These are phyloP conservation scores for Luvunga scandens DNA, from an alignment of 345 rosid genomes.

Conservation along the genomic window DNA sequence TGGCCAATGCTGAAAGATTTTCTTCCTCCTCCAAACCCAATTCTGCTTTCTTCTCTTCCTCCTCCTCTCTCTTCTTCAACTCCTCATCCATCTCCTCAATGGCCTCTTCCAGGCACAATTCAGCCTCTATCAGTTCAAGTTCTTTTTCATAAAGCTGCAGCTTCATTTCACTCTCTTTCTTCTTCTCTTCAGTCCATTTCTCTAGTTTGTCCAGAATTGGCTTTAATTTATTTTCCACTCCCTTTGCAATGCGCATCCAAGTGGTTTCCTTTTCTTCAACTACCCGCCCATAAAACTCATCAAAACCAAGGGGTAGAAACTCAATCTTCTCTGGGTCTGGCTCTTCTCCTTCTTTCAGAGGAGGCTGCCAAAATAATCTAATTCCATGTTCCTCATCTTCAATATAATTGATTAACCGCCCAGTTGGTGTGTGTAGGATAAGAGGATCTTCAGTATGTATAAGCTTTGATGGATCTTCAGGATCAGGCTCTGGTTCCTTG, in stretches of 20 bases:
- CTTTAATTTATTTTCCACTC: slow-evolving; percentile 49
- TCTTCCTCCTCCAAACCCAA: slow-evolving; percentile 49
- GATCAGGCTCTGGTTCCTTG: slow-evolving; percentile 87
- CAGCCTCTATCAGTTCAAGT: slow-evolving; percentile 82
- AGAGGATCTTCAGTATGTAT: slow-evolving; percentile 72
- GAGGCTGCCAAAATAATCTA: slow-evolving; percentile 89
- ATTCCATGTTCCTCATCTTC: slow-evolving; percentile 87
- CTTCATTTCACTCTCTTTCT: slow-evolving; percentile 58
- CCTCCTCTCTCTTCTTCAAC: slow-evolving; percentile 59
- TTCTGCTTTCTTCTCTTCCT: slow-evolving; percentile 57
- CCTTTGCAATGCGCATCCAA: slow-evolving; percentile 40
- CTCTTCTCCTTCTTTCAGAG: slow-evolving; percentile 69
- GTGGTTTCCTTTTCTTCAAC: slow-evolving; percentile 40
- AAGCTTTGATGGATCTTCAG: slow-evolving; percentile 74
- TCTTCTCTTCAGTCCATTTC: slow-evolving; percentile 80
- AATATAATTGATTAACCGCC: slow-evolving; percentile 69
- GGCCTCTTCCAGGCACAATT: slow-evolving; percentile 82
- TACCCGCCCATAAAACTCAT: slow-evolving; percentile 72
- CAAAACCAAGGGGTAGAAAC: slow-evolving; percentile 88
- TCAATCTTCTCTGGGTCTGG: slow-evolving; percentile 56
- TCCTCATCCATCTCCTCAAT: slow-evolving; percentile 83
- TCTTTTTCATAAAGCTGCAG: slow-evolving; percentile 60
- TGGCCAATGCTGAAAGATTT: slow-evolving; percentile 30
- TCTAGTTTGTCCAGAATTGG: slow-evolving; percentile 53
- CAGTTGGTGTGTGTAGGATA: slow-evolving; percentile 78